Conservation (phyloP, 1,284 basidiomycete genomes). For the Boletus albobrunnescens region DNA sequence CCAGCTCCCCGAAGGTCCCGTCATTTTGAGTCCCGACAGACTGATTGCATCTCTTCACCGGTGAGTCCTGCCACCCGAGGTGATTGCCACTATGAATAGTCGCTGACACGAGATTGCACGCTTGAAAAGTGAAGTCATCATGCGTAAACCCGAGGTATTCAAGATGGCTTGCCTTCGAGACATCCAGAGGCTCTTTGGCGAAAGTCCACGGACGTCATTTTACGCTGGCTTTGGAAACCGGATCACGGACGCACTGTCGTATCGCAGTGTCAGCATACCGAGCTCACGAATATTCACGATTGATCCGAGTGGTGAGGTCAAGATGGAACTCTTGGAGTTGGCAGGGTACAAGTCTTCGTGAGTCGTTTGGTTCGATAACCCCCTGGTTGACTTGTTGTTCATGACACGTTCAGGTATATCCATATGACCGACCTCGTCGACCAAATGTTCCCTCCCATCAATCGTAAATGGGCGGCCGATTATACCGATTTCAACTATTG, state of each 20-base stretch:
- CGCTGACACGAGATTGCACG: not conserved
- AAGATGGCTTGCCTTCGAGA: slow-evolving; percentile 99
- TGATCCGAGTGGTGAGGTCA: slow-evolving; percentile 92
- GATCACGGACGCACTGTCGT: slow-evolving; percentile 96
- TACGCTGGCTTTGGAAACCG: slow-evolving; percentile 99
- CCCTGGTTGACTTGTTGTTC: slow-evolving; percentile 1
- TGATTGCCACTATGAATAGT: not conserved
- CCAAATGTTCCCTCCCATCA: slow-evolving; percentile 98
- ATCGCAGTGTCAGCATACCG: slow-evolving; percentile 92
- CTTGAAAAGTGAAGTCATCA: slow-evolving; percentile 81
- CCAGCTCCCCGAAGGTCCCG: slow-evolving; percentile 94
- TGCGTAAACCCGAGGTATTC: slow-evolving; percentile 98
- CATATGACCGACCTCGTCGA: slow-evolving; percentile 99
- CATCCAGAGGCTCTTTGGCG: slow-evolving; percentile 89
- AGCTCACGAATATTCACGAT: slow-evolving; percentile 98
- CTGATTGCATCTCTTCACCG: slow-evolving; percentile 93
- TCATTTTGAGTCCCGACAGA: slow-evolving; percentile 98
- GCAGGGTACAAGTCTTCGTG: slow-evolving; percentile 96
- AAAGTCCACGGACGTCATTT: slow-evolving; percentile 72
- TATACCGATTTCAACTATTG: slow-evolving; percentile 98
- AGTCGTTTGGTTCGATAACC: slow-evolving; percentile 31
- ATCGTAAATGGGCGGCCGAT: slow-evolving; percentile 82
- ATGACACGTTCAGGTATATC: slow-evolving; percentile 59
- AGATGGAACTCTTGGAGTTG: slow-evolving; percentile 93
- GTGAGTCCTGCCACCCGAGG: slow-evolving; percentile 40